Conservation (phyloP, 176 grass and related monocot species). For the Secale cereale region DNA sequence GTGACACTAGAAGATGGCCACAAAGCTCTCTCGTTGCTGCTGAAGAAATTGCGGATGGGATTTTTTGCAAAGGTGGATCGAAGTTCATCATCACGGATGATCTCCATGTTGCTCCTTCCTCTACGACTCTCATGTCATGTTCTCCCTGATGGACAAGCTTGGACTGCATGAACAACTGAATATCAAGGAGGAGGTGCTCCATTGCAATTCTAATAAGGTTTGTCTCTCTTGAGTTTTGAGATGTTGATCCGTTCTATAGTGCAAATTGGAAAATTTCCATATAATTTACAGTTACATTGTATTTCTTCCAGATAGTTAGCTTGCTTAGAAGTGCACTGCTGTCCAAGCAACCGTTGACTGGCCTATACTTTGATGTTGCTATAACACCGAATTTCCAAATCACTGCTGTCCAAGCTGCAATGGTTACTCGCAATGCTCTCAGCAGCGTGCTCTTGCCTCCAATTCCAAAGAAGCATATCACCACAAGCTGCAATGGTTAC, state of each 20-base stretch:
- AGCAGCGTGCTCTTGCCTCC: conserved; percentile 12
- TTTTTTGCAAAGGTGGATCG: not conserved
- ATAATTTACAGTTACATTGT: not conserved
- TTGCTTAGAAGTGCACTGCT: not conserved
- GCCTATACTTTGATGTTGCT: not conserved
- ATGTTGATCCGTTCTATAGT: too few species aligned
- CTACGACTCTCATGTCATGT: conserved; percentile 3
- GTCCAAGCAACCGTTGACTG: not conserved
- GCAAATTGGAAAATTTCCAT: not conserved
- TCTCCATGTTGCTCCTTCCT: not conserved
- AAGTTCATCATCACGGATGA: not conserved
- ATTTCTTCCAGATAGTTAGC: not conserved
- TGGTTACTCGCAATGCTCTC: not conserved
- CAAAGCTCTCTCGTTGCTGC: not conserved
- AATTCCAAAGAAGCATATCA: not conserved
- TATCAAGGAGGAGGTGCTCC: not conserved
- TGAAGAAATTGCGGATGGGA: not conserved
- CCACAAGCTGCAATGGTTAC: not conserved
- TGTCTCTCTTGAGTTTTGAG: too few species aligned
- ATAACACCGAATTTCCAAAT: not conserved
- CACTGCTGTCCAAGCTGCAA: too few species aligned
- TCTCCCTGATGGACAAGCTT: not conserved
- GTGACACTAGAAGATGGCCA: not conserved
- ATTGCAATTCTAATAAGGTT: not conserved
- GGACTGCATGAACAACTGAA: not conserved